Base-by-base conservation (phyloP, 371 early-diverging fungal genomes). In the Saksenaea vasiformis region DNA sequence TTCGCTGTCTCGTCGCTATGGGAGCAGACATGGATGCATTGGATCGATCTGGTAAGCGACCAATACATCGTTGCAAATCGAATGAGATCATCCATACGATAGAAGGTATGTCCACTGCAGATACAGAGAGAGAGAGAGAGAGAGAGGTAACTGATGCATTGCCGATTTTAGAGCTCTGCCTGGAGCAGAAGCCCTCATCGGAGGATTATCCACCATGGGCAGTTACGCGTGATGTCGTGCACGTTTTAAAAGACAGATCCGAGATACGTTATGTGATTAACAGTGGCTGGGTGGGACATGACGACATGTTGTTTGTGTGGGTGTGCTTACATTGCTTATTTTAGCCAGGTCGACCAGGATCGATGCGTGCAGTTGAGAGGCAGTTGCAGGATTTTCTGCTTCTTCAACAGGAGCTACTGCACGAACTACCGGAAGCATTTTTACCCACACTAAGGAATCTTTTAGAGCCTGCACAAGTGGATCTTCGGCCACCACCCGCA, bases 361-460 rank as follows among this genome's bases (percentile, higher is more conserved):
- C 73, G 14, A 77, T 80, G 59, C 62, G 64, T 14, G 72, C 69
- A 0, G 79, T 84, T 44, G 62, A 68, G 19, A 65, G 85, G 54
- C 71, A 67, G 14, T 26, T 82, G 34, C 72, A 83, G 24, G 86
- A 86, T 22, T 86, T 86, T 57, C 17, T 65, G 31, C 71, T 82
- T 26, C 53, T 86, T 17, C 64, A 79, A 7, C 66, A 76, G 39
- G 76, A 78, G 22, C 36, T 83, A 36, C 28, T 82, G 5, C 62
- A 78, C 13, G 84, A 85, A 62, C 51, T 65, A 22, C 84, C 86
- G 0, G 86, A 86, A 53, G 41, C 71, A 0, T 82, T 81, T 43
- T 68, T 86, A n/a, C 86, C 86, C 0, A 78, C 83, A 1, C 70
- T 86, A 27, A 34, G 62, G 9, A 61, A 74, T 17, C 60, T 83